Base-by-base conservation (phyloP, 805 yeast genomes). In the Saccharomycopsis guyanensis region DNA sequence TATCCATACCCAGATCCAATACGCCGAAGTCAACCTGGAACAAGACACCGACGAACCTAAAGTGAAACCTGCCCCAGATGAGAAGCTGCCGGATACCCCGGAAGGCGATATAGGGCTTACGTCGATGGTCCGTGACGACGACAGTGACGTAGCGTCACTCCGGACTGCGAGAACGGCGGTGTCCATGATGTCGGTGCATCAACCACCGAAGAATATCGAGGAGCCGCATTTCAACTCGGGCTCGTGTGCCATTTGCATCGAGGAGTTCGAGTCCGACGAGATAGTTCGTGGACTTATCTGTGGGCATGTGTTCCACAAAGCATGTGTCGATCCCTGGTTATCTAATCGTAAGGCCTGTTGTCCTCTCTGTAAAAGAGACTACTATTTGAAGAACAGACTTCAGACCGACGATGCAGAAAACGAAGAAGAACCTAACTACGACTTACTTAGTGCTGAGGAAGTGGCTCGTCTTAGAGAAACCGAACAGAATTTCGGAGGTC, bases 301-400 rank as follows among this genome's bases (percentile, higher is more conserved):
- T 64, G 87, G 88, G 2, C 95, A 86, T 62, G 87, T 82, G 2
- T 86, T 80, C 71, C 95, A 86, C 57, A 70, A 80, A 19, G 80
- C 73, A 15, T 86, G 95, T 62, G 71, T 86, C 44, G 87, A 82
- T 53, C 89, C 89, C 1, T 86, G 95, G 95, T 66, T 86, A 40
- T 79, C 77, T 2, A 74, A 75, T 52, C 68, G 91, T 54, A 72
- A 82, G 40, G 89, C 88, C 0, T 80, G 86, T 55, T 86, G 95
- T 59, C 95, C 95, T 6, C 77, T 81, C 69, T 86, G 95, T 63
- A 83, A 85, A 57, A 65, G 81, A 27, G 87, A 80, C 58, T 80
- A 79, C 58, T 76, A 70, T 56, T 12, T 61, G 50, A 58, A 59
- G 47, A 52, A 51, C 27, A 20, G 40, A 23, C 3, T 41, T 5